A percentile compares a stretch with the other conserved stretches of the same genome.
phyloP scores from a whole-genome alignment of 73 alveolate genomes.

The Durusdinium trenchii region DNA sequence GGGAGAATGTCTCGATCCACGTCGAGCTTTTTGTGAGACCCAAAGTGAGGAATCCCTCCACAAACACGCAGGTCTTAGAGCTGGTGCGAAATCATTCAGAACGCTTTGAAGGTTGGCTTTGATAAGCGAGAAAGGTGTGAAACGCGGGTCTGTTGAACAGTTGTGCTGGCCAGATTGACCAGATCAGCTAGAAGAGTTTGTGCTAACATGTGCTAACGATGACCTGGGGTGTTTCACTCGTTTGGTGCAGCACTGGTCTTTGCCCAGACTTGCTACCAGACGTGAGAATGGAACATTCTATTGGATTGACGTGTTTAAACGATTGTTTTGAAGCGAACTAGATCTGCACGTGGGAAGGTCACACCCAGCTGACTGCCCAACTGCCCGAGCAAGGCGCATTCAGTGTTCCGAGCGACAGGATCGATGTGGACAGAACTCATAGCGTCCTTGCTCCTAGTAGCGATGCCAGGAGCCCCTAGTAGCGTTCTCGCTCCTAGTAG shows the following conservation, averaged over 20 bases:
- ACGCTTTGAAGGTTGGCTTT: constrained; percentile 82
- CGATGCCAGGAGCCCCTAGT: no score
- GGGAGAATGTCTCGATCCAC: not conserved
- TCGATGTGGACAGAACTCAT: not conserved
- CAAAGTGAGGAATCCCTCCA: not conserved
- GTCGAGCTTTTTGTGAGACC: not conserved
- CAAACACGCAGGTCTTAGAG: constrained; percentile 59
- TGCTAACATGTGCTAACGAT: not conserved
- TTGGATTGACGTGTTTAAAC: no score
- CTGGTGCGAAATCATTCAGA: constrained; percentile 86
- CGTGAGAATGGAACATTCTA: not conserved
- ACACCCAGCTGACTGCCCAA: constrained; percentile 78
- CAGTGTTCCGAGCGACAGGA: not conserved
- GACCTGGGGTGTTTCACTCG: not conserved
- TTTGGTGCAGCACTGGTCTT: not conserved
- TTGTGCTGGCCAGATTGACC: not conserved
- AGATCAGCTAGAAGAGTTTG: not conserved
- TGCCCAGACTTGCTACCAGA: not conserved
- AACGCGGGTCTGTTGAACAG: no score
- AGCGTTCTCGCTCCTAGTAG: no score
- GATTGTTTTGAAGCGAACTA: not conserved
- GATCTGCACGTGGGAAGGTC: not conserved
- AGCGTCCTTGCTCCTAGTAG: not conserved
- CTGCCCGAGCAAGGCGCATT: constrained; percentile 40
- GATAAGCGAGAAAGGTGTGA: no score